Base-by-base conservation (phyloP, 306 rosid genomes). In the Lathyrus sativus region DNA sequence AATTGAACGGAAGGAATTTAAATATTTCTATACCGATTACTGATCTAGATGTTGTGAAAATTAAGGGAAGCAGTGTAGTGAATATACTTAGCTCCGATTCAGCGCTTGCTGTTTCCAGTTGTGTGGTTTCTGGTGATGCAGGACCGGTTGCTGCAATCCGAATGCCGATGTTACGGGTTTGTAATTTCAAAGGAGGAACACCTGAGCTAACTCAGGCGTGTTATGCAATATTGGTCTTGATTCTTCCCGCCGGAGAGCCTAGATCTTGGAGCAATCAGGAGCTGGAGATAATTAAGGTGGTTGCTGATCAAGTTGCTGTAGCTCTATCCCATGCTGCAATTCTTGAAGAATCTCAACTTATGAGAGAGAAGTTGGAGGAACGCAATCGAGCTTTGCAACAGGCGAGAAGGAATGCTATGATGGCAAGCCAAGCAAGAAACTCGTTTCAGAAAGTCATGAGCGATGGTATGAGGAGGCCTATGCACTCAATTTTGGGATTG, bases 251-350 rank as follows among this genome's bases (percentile, higher is more conserved):
- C 8, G 95, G 88, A 55, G 89, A 81, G 43, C 88, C 88, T 67
- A 80, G 99, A 78, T 70, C 88, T 65, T 95, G 99, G 99, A 88
- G 84, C 78, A 68, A 76, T 65, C 95, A 91, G 74, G 99, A 91
- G 73, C 82, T 85, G 56, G 99, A 95, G 86, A 95, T 95, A 68
- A 87, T 95, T 48, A 84, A 88, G 85, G 99, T 88, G 54, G 99
- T 95, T 68, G 99, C 99, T 48, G 99, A 95, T 81, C 99, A 95
- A 85, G 99, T 95, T 6, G 99, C 99, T 1, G 99, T 95, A 63
- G 99, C 99, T 50, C 87, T 95, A 44, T 95, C 99, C 39, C 99
- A 95, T 84, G 99, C 99, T 58, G 99, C 95, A 17, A 82, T 95
- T 77, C 89, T 95, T n/a, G 99, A 95, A 72, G 99, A 95, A 79